Base-by-base conservation (phyloP, 1,139 yeast genomes). In the Yamadazyma atmosphaerica region DNA sequence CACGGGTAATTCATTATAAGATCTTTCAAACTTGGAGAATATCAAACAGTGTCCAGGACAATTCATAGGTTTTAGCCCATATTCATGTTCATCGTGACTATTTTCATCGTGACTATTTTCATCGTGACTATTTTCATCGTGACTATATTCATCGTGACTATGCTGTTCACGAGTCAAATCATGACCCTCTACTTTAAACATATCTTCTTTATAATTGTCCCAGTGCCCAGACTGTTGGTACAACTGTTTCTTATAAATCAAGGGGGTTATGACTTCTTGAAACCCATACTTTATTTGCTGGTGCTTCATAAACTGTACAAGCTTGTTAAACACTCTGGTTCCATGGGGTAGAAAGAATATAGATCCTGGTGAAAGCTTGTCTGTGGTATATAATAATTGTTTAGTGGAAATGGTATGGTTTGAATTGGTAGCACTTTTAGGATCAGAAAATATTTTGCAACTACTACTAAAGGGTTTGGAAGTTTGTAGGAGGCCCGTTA, bases 11-110 rank as follows among this genome's bases (percentile, higher is more conserved):
- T 94, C 98, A 45, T 88, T 79, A 58, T 88, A 88, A 0, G 96
- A 86, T 50, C 95, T 79, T 43, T 89, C 95, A 48, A 86, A 81
- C 47, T 82, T 78, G 44, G 84, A 79, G 68, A 83, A 94, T 48
- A 94, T 80, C 42, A 92, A 60, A 58, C 98, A 94, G 60, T 94
- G 99, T 1, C 98, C 98, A 0, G 99, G 98, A 60, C 98, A 92
- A 65, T 92, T 94, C 98, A 92, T 92, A 18, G 98, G 98, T 61
- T 92, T 92, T 45, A 92, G 71, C 3, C 96, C 96, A 56, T 79
- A 87, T 32, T 76, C 81, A 50, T 79, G 83, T 17, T 65, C 56
- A 39, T 69, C 76, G 21, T 23, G 28, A 23, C 35, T 43, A 4
- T 46, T 40, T 28, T 54, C 56, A 18, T 42, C 41, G 11, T 28